Base-by-base conservation (phyloP, 2,329 filamentous ascomycete species). In the Cladosporium austrohemisphaericum region DNA sequence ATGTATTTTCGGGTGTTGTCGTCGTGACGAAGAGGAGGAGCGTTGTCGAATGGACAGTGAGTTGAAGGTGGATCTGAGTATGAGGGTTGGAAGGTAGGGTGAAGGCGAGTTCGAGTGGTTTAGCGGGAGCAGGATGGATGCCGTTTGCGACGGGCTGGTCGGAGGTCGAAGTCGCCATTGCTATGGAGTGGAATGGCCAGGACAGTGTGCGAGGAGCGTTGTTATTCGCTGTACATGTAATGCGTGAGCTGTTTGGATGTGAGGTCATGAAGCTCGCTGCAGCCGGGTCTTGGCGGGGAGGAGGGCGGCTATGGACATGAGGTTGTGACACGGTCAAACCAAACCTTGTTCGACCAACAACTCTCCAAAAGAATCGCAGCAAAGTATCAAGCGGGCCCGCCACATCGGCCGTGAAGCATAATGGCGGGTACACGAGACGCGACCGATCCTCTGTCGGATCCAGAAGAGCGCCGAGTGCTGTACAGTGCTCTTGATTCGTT, bases 401-500 rank as follows among this genome's bases (percentile, higher is more conserved):
- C n/a, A n/a, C 20, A 38, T 22, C 32, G 7, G 18, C 22, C 19
- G 16, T 18, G 20, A n/a, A 23, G 9, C n/a, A 8, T 16, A 28
- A 35, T 36, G 22, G 23, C n/a, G 4, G 16, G 28, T 22, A 46
- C 11, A 10, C 22, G 14, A 25, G 16, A 35, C 11, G 46, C 35
- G 20, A 25, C 22, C n/a, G 22, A 41, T 43, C 46, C 36, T 13
- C 75, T 85, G 41, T 73, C 80, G 8, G 90, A 96, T 60, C 81
- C 84, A 0, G 89, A 94, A 55, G 92, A 98, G 70, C 75, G 83
- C 41, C 78, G 78, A 53, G 89, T 94, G 41, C 78, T 97, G 8
- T 88, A 87, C 66, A 84, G 83, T 43, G 85, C 90, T 2, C 71
- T 97, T 46, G 89, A 95, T 71, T 96, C 92, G 9, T 97, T 93